phyloP scores from a whole-genome alignment of 2,329 filamentous ascomycete genomes.

The Allantophomopsis cytisporea region DNA sequence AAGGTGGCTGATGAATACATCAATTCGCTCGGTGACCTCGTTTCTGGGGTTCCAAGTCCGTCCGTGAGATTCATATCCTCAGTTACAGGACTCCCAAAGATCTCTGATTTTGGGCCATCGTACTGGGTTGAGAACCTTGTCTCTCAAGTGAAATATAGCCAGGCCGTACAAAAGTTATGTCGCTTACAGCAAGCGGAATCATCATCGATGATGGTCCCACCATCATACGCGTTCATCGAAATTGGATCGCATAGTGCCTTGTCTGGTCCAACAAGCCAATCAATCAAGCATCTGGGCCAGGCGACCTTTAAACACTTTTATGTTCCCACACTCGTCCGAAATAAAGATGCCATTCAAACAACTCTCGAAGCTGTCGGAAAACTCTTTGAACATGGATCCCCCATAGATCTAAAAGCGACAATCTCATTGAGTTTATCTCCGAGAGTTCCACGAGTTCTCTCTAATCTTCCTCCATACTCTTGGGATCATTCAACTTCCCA shows the following conservation, averaged over 20 bases:
- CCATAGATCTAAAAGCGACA: slow-evolving; percentile 28
- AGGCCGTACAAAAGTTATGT: slow-evolving; percentile 3
- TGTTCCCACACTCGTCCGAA: slow-evolving; percentile 30
- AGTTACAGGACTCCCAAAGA: too few species aligned
- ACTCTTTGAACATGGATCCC: slow-evolving; percentile 29
- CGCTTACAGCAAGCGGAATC: too few species aligned
- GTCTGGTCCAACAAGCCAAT: slow-evolving; percentile 12
- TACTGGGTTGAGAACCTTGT: slow-evolving; percentile 3
- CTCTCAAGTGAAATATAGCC: slow-evolving; percentile 1
- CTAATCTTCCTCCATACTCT: slow-evolving; percentile 2
- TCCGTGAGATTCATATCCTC: too few species aligned
- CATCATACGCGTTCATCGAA: slow-evolving; percentile 10
- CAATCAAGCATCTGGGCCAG: too few species aligned
- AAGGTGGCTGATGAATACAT: slow-evolving; percentile 2
- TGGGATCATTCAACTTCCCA: slow-evolving; percentile 3
- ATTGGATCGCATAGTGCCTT: slow-evolving; percentile 20
- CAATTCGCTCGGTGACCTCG: too few species aligned
- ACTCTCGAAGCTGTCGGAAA: slow-evolving; percentile 28
- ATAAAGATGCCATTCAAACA: slow-evolving; percentile 31
- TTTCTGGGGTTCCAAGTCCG: too few species aligned
- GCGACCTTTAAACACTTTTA: slow-evolving; percentile 5
- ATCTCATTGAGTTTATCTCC: too few species aligned
- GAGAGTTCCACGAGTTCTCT: too few species aligned
- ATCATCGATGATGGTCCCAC: too few species aligned
- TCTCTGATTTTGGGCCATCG: background rate